Percentiles rank a stretch among this genome's conserved stretches.
These are phyloP conservation scores for Micromonas commoda DNA, from an alignment of 139 green algal genomes.

Conservation along the genomic window DNA sequence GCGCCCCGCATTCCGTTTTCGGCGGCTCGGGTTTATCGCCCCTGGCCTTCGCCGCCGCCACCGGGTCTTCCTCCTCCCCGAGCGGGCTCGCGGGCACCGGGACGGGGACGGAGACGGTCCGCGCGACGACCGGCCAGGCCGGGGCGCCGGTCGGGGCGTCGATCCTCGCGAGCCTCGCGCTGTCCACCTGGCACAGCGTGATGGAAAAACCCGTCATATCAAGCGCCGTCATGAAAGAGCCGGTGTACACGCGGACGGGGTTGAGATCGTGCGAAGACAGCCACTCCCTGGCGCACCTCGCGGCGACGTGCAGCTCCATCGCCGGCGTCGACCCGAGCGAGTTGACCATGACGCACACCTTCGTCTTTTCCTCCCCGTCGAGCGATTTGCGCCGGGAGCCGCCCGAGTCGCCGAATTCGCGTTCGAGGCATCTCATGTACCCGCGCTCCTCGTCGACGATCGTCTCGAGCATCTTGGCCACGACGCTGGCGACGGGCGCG, in stretches of 20 bases:
- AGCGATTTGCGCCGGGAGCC: not conserved
- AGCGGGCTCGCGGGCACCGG: not conserved
- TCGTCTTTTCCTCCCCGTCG: slow-evolving; percentile 18
- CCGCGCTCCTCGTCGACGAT: slow-evolving; percentile 28
- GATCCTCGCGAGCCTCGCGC: slow-evolving; percentile 41
- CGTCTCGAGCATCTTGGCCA: slow-evolving; percentile 38
- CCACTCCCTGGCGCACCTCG: slow-evolving; percentile 34
- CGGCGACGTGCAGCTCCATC: slow-evolving; percentile 60
- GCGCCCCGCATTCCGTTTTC: not conserved
- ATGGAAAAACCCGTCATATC: slow-evolving; percentile 65
- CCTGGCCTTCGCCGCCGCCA: not conserved
- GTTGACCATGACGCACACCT: slow-evolving; percentile 62
- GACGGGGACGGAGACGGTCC: not conserved
- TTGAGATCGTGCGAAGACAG: slow-evolving; percentile 17
- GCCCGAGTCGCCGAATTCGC: not conserved
- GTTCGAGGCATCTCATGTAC: no score
- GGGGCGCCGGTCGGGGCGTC: slow-evolving; percentile 45
- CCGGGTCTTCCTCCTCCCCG: not conserved
- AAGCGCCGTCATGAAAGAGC: slow-evolving; percentile 67
- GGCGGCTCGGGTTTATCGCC: not conserved
- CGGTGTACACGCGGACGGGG: slow-evolving; percentile 23
- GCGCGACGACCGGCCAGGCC: slow-evolving; percentile 36
- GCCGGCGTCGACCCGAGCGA: slow-evolving; percentile 57
- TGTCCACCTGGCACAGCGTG: slow-evolving; percentile 37
- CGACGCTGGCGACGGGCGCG: slow-evolving; percentile 39